Evolutionary conservation across 805 yeast species (phyloP).

Genomic region (Priceomyces carsonii): DNA sequence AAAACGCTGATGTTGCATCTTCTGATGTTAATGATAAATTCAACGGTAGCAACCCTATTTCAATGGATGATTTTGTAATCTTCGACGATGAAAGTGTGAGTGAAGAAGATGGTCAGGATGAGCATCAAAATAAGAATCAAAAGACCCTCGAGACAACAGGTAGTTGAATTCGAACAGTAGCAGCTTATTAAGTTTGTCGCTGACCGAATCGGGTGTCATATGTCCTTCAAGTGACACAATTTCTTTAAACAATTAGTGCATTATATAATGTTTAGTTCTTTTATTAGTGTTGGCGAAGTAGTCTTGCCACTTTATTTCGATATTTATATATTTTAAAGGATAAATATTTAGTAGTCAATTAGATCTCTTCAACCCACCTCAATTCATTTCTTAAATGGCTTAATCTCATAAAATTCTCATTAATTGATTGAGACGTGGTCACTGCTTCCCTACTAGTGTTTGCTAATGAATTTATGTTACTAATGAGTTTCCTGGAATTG

Average conservation of each 20-base stretch:
- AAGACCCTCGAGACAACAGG: no score
- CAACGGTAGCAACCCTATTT: slow-evolving; percentile 15
- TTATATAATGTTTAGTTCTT: no score
- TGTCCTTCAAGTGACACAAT: no score
- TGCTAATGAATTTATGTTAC: slow-evolving; percentile 15
- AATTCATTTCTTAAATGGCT: slow-evolving; percentile 20
- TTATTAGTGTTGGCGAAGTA: no score
- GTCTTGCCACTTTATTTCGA: no score
- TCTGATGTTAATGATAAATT: slow-evolving; percentile 10
- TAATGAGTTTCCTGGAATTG: slow-evolving; percentile 36
- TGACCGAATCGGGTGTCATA: no score
- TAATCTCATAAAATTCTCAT: slow-evolving; percentile 18
- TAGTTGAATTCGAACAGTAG: no score
- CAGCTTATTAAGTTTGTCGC: no score
- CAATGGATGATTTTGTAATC: slow-evolving; percentile 29
- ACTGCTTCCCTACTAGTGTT: slow-evolving; percentile 4
- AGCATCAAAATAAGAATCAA: background rate
- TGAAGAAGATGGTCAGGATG: background rate
- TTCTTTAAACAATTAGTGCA: no score
- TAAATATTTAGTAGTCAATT: no score
- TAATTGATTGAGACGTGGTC: slow-evolving; percentile 11
- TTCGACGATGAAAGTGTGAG: slow-evolving; percentile 25
- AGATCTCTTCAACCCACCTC: slow-evolving; percentile 21
- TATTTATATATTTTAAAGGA: no score
- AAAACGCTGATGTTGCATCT: slow-evolving; percentile 5